Evolutionary conservation across 768 basidiomycete genomes (phyloP).

Genomic region (Boletus coccyginus): DNA sequence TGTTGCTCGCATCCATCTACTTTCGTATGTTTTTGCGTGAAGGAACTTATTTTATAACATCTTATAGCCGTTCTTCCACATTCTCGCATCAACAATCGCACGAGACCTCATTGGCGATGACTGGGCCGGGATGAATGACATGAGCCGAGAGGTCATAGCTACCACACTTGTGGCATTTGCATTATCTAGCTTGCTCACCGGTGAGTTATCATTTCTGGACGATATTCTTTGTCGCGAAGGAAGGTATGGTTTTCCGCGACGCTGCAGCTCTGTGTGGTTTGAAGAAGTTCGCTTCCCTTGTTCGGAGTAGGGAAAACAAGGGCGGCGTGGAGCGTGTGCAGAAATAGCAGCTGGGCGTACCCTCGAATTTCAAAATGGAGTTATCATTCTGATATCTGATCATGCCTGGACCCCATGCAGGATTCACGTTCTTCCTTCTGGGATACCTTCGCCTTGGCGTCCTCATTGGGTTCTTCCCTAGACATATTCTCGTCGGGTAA

Average conservation of each 20-base stretch:
- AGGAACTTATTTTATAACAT: not conserved
- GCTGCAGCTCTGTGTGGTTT: not conserved
- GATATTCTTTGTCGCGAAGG: not conserved
- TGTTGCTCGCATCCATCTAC: not conserved
- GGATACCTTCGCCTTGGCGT: slow-evolving; percentile 81
- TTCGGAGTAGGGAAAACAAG: not conserved
- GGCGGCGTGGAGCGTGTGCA: not conserved
- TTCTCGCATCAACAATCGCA: slow-evolving; percentile 78
- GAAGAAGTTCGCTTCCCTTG: not conserved
- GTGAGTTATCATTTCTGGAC: slow-evolving; percentile 34
- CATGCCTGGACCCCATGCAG: slow-evolving; percentile 2
- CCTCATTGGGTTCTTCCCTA: slow-evolving; percentile 92
- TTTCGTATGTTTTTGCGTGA: not conserved
- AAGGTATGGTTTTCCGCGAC: not conserved
- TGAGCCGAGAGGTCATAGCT: slow-evolving; percentile 73
- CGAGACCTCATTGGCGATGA: slow-evolving; percentile 43
- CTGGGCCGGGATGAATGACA: slow-evolving; percentile 45
- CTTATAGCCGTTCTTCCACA: slow-evolving; percentile 88
- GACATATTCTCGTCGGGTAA: slow-evolving; percentile 94
- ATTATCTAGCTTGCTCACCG: slow-evolving; percentile 84
- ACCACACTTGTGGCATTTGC: slow-evolving; percentile 91
- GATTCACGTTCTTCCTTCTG: slow-evolving; percentile 78
- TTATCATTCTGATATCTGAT: slow-evolving; percentile 5
- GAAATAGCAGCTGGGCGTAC: not conserved
- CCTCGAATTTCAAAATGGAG: slow-evolving; percentile 14